Conservation (phyloP, 225 moss, liverwort and hornwort species). For the Pleurozium schreberi region DNA sequence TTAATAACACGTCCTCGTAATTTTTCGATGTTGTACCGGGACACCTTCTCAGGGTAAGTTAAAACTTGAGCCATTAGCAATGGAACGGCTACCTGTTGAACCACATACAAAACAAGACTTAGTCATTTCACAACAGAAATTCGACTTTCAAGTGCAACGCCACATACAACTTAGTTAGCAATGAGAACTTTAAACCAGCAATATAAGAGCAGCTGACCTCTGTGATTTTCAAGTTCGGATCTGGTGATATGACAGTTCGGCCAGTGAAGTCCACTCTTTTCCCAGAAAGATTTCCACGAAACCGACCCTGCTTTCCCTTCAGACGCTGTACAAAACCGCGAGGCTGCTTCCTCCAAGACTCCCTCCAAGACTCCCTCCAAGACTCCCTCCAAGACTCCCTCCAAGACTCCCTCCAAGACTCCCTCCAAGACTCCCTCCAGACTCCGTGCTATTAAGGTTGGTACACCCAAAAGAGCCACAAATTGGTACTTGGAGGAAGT, state of each 20-base stretch:
- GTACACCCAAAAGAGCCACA: no score
- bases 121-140: not conserved
- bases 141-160: not conserved
- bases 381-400: no score
- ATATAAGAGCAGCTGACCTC: constrained; percentile 44
- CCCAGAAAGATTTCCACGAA: constrained; percentile 94
- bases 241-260: constrained; percentile 96
- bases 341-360: constrained; percentile 26
- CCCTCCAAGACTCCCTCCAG: no score
- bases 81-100: constrained; percentile 76
- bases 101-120: not conserved
- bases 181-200: not conserved
- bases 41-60: constrained; percentile 95
- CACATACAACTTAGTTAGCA: not conserved
- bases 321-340: constrained; percentile 95
- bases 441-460: no score
- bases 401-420: no score
- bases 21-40: constrained; percentile 98
- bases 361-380: no score
- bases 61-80: constrained; percentile 88
- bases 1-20: constrained; percentile 78
- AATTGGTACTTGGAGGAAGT: no score
- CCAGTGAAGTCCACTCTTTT: constrained; percentile 98
- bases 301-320: constrained; percentile 96
- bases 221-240: constrained; percentile 93